Conservation (phyloP, 75 land plant species). For the Picea sitchensis region DNA sequence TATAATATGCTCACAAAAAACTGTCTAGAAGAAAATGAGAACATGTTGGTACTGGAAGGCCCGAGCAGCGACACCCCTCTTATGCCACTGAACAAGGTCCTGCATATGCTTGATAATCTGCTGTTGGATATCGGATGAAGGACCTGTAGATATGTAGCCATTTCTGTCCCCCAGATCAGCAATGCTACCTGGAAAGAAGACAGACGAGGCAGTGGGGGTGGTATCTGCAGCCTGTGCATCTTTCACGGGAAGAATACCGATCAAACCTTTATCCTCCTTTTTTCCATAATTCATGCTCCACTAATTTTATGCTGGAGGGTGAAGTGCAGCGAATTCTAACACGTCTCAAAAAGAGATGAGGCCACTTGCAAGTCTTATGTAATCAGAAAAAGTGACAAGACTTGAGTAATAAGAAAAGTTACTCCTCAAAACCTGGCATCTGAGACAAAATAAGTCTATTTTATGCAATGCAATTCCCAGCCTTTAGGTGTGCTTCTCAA, state of each 20-base stretch:
- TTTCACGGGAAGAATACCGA: constrained; percentile 81
- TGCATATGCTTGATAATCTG: constrained; percentile 49
- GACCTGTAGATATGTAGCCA: constrained; percentile 10
- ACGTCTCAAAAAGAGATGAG: too few species aligned
- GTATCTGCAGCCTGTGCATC: constrained; percentile 37
- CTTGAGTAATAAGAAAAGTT: too few species aligned
- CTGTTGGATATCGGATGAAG: constrained; percentile 35
- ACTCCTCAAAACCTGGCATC: too few species aligned
- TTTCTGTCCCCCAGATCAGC: constrained; percentile 7
- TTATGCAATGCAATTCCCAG: too few species aligned
- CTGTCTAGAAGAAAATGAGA: constrained; percentile 86
- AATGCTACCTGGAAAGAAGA: constrained; percentile 31
- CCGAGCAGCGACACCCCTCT: background rate
- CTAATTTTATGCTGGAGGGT: constrained; percentile 78
- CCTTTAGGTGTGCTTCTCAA: too few species aligned
- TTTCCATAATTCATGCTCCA: constrained; percentile 97
- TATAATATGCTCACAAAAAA: constrained; percentile 57
- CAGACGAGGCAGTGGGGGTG: constrained; percentile 14
- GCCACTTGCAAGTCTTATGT: too few species aligned
- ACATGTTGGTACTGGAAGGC: constrained; percentile 37
- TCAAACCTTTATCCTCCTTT: constrained; percentile 86
- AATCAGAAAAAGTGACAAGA: too few species aligned
- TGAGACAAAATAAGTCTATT: too few species aligned
- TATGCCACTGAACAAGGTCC: constrained; percentile 69
- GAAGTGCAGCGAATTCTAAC: constrained; percentile 85